phyloP scores from a whole-genome alignment of 2,329 filamentous ascomycete genomes.

The Aspergillus aculeatus region DNA sequence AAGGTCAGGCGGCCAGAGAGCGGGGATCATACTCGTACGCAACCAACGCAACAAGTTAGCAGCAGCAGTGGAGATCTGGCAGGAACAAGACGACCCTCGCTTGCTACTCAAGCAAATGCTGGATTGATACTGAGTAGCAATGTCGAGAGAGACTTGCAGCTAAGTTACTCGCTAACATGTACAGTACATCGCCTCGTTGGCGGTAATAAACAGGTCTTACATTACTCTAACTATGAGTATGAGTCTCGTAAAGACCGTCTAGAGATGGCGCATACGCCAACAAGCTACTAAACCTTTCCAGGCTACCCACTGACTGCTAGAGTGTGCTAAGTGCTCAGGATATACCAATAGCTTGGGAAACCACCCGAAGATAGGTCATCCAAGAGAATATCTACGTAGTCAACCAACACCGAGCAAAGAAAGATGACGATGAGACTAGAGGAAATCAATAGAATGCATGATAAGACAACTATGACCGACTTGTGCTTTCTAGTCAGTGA shows the following conservation, averaged over 20 bases:
- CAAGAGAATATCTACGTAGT: neutral
- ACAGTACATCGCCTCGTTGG: too few relatives aligned
- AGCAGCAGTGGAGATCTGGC: neutral
- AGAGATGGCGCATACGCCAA: neutral
- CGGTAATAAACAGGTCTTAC: too few relatives aligned
- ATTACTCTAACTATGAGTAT: too few relatives aligned
- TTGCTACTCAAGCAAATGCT: neutral
- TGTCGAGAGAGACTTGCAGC: too few relatives aligned
- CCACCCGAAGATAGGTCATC: neutral
- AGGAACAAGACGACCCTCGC: neutral
- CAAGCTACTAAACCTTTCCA: neutral
- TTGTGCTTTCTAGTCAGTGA: neutral
- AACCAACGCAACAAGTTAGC: neutral
- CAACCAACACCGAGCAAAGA: neutral
- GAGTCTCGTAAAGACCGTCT: neutral
- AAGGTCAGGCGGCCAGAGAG: neutral
- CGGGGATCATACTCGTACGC: neutral
- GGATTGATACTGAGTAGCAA: too few relatives aligned
- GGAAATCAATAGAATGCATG: neutral
- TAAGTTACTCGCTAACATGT: too few relatives aligned
- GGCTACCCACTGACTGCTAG: neutral
- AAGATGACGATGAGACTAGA: neutral
- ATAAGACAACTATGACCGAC: neutral
- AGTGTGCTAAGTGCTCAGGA: neutral
- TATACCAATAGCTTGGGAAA: neutral